A percentile compares a stretch with the other conserved stretches of the same genome.
These are phyloP conservation scores for Hygrophorus russula DNA, from an alignment of 768 basidiomycete genomes.

Conservation along the genomic window DNA sequence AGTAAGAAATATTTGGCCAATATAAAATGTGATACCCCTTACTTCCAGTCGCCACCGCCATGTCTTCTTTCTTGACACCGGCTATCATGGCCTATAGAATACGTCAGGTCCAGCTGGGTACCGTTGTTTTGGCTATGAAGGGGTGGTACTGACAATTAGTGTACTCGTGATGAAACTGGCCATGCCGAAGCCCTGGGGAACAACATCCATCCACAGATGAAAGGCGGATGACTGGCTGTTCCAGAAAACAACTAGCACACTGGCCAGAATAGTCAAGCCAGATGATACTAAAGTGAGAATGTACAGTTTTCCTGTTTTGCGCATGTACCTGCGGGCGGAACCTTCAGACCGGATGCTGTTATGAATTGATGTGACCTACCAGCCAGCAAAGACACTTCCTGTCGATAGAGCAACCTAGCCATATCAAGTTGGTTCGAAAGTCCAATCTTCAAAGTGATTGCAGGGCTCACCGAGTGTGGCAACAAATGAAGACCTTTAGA, in stretches of 20 bases:
- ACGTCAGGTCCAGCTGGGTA: neutral
- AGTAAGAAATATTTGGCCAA: constrained; percentile 4
- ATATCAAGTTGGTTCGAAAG: constrained; percentile 3
- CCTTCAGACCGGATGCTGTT: constrained; percentile 3
- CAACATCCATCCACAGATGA: constrained; percentile 68
- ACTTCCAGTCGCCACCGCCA: constrained; percentile 89
- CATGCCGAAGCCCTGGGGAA: constrained; percentile 79
- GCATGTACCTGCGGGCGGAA: constrained; percentile 57
- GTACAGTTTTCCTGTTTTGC: constrained; percentile 79
- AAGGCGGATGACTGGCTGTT: constrained; percentile 42
- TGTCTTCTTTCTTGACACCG: constrained; percentile 65
- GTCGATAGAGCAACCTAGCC: constrained; percentile 63
- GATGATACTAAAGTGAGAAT: constrained; percentile 58
- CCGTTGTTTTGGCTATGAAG: constrained; percentile 1
- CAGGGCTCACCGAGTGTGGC: constrained; percentile 67
- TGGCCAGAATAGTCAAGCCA: constrained; percentile 47
- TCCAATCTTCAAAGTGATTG: neutral
- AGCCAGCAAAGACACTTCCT: constrained; percentile 85
- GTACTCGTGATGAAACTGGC: constrained; percentile 80
- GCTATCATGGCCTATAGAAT: constrained; percentile 72
- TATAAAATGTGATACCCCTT: constrained; percentile 23
- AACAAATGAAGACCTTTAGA: constrained; percentile 68
- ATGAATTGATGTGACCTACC: constrained; percentile 32
- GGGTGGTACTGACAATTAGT: constrained; percentile 49
- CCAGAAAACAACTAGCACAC: constrained; percentile 56